A percentile compares a stretch with the other conserved stretches of the same genome.
Conservation (phyloP, 2,329 filamentous ascomycete genomes). For the Arachnomyces sp. region DNA sequence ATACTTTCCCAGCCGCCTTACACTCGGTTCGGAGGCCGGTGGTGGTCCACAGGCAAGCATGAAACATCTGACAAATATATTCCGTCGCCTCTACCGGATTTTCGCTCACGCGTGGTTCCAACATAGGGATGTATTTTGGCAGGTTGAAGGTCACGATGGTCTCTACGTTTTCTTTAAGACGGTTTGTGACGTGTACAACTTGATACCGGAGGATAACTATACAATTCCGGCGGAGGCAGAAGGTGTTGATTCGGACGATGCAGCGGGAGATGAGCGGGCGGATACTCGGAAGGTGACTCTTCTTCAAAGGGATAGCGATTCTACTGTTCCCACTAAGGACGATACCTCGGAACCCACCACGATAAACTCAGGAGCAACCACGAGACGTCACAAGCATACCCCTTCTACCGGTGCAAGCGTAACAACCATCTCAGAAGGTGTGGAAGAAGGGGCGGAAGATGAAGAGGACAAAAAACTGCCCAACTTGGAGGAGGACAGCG, state of each 20-base stretch:
- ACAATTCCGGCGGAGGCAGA: constrained; percentile 91
- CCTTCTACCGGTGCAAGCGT: constrained; percentile 68
- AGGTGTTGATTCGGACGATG: constrained; percentile 54
- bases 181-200: constrained; percentile 83
- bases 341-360: constrained; percentile 34
- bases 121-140: constrained; percentile 91
- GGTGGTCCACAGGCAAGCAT: constrained; percentile 38
- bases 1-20: constrained; percentile 82
- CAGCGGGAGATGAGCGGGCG: constrained; percentile 13
- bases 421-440: constrained; percentile 61
- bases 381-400: constrained; percentile 60
- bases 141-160: constrained; percentile 81
- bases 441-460: constrained; percentile 45
- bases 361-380: constrained; percentile 55
- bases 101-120: constrained; percentile 99
- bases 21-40: constrained; percentile 43
- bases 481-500: constrained; percentile 1
- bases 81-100: constrained; percentile 87
- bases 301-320: constrained; percentile 17
- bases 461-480: constrained; percentile 23
- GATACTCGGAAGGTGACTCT: constrained; percentile 17
- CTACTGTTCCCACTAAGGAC: constrained; percentile 6
- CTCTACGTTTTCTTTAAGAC: constrained; percentile 96
- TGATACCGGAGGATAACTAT: constrained; percentile 90
- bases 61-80: constrained; percentile 82